Evolutionary conservation across 768 basidiomycete species (phyloP), one percentile per base, ranked within the genome.

Genomic region (Mycena galericulata): DNA sequence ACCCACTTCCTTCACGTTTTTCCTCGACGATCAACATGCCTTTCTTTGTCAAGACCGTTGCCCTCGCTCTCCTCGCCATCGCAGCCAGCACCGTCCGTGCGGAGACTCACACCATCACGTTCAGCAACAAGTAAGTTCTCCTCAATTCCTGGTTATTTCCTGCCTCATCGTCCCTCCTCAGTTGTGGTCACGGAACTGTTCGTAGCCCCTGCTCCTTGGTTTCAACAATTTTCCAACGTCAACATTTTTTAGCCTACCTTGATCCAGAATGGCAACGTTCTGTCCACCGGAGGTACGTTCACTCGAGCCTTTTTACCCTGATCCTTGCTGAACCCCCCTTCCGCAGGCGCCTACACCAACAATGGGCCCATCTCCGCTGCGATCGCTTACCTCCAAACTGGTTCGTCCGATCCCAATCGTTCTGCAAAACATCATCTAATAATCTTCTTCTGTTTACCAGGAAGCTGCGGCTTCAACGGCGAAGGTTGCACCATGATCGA

Each of bases 401-500:
- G 67, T 55, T n/a, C 20, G 51, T n/a, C 32, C n/a, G 2, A 7
- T n/a, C 9, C 4, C 3, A 17, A 22, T 17, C 34, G 10, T 26
- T 4, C 4, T 40, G 26, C 9, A 17, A 4, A 2, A 6, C 4
- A 18, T 4, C 24, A 34, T 46, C 46, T 60, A 22, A 60, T n/a
- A n/a, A n/a, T n/a, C n/a, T n/a, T 46, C 20, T 24, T 12, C 29
- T 2, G 11, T 27, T 14, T 11, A 12, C 0, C 30, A 62, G 61
- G 61, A 4, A 6, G 27, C 2, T 64, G 62, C 24, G 24, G 24
- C 34, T 64, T 64, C 62, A 80, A 80, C 59, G 81, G 81, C 1
- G 81, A 82, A 49, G 71, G 77, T 7, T 82, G 81, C 68, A 79
- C 78, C 20, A 58, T 76, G 24, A 64, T 82, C 24, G 80, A 82